Base-by-base conservation (phyloP, 495 filamentous ascomycete genomes). In the Astrothelium macrocarpum region DNA sequence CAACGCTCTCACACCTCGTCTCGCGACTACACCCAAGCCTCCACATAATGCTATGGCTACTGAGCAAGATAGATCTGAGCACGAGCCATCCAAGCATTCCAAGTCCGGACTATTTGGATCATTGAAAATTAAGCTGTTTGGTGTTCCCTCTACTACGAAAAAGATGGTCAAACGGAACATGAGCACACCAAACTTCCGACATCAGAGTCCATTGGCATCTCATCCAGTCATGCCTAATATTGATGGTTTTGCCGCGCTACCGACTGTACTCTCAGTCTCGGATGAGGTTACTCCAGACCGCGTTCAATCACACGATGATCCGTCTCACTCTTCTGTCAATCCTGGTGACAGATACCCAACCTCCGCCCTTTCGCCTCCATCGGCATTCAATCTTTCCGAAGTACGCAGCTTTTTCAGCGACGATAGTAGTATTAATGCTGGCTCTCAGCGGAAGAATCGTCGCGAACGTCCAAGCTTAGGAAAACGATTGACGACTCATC, bases 321-420 rank as follows among this genome's bases (percentile, higher is more conserved):
- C 25, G 9, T 28, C 49, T 29, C 49, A 56, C 25, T 56, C 49
- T 9, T 32, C 64, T 14, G 65, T 66, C 69, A 72, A 70, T 32
- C 74, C 63, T 49, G 78, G 71, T 61, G 77, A 70, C 29, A 71
- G 71, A 68, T 75, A 75, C 61, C 73, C 75, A 7, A 72, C 71
- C 4, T 67, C 68, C 32, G 64, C 65, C 32, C 66, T 77, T 4
- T 72, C 67, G 2, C 72, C 73, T 45, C 68, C 73, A 0, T 59
- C 64, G 2, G 67, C 53, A 42, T 53, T 69, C 12, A 65, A 71
- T 62, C 53, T 76, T 11, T 59, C 67, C 31, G 76, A 79, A 56
- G 71, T 70, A 2, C 68, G 67, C 31, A 78, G 73, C 56, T 73
- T 71, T 63, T 78, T 78, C 63, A 77, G 74, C 2, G 74, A 79